phyloP scores from a whole-genome alignment of 371 early-diverging fungal species.

The Sporodiniella umbellata region DNA sequence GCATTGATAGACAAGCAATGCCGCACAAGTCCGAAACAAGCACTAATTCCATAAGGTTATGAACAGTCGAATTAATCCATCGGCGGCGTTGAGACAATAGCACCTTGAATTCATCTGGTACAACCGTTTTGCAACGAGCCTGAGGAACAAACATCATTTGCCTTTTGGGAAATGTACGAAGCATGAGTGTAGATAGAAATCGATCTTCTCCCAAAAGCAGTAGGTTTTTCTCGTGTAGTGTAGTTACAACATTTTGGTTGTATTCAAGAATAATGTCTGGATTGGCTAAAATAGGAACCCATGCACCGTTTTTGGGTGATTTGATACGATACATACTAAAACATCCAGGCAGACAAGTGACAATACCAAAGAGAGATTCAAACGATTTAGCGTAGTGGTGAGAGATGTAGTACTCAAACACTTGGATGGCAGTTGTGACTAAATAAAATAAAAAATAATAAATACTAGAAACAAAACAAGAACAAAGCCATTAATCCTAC shows the following conservation, averaged over 20 bases:
- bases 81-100: constrained; percentile 95
- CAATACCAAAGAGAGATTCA: constrained; percentile 96
- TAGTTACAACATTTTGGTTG: constrained; percentile 84
- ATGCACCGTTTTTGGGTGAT: constrained; percentile 71
- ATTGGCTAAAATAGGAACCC: constrained; percentile 85
- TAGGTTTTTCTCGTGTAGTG: constrained; percentile 96
- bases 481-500: constrained; percentile 31
- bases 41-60: constrained; percentile 94
- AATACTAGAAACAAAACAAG: neutral
- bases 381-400: constrained; percentile 96
- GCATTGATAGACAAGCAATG: constrained; percentile 98
- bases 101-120: constrained; percentile 89
- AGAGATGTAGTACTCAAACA: constrained; percentile 95
- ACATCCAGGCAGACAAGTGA: constrained; percentile 98
- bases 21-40: constrained; percentile 95
- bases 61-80: constrained; percentile 99
- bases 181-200: constrained; percentile 92
- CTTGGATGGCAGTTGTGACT: constrained; percentile 57
- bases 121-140: constrained; percentile 92
- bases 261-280: constrained; percentile 89
- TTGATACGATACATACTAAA: constrained; percentile 90
- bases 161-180: constrained; percentile 89
- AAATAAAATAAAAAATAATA: neutral
- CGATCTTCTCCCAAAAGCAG: constrained; percentile 95
- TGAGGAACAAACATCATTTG: constrained; percentile 93